Conservation (phyloP, 1,284 basidiomycete genomes). For the Neolentinus lepideus region DNA sequence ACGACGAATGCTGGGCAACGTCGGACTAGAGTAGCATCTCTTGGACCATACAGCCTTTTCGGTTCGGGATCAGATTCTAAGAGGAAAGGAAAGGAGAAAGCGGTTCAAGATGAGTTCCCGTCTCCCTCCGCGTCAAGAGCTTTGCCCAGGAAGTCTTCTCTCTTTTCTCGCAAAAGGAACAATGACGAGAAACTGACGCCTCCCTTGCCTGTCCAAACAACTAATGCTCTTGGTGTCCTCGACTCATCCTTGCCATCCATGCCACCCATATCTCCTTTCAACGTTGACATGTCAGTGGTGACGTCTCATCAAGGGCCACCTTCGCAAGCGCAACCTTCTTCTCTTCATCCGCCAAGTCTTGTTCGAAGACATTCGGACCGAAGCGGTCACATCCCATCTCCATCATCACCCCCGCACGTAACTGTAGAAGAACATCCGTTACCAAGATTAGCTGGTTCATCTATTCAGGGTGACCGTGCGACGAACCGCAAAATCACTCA, state of each 20-base stretch:
- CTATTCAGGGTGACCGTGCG: background rate
- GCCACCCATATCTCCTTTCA: constrained; percentile 46
- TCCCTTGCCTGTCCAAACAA: constrained; percentile 16
- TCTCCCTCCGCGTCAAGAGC: constrained; percentile 21
- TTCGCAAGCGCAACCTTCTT: constrained; percentile 7
- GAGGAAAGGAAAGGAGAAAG: constrained; percentile 36
- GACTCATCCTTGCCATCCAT: constrained; percentile 37
- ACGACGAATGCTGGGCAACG: constrained; percentile 25
- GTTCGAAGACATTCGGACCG: constrained; percentile 47
- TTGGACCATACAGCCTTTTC: constrained; percentile 34
- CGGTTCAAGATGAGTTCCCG: constrained; percentile 9
- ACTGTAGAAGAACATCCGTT: background rate
- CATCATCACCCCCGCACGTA: constrained; percentile 12
- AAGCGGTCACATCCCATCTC: constrained; percentile 11
- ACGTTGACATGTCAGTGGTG: constrained; percentile 25
- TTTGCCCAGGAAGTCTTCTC: constrained; percentile 47
- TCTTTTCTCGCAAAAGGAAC: constrained; percentile 34
- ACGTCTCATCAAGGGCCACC: background rate
- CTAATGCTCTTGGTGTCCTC: constrained; percentile 14
- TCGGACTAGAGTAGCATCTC: constrained; percentile 34
- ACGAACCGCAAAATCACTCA: constrained; percentile 14
- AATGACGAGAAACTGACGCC: constrained; percentile 4
- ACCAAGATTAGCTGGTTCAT: background rate
- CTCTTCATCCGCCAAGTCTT: constrained; percentile 27
- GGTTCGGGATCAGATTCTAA: constrained; percentile 29